phyloP scores from a whole-genome alignment of 805 yeast genomes.

The Kazachstania taianensis region DNA sequence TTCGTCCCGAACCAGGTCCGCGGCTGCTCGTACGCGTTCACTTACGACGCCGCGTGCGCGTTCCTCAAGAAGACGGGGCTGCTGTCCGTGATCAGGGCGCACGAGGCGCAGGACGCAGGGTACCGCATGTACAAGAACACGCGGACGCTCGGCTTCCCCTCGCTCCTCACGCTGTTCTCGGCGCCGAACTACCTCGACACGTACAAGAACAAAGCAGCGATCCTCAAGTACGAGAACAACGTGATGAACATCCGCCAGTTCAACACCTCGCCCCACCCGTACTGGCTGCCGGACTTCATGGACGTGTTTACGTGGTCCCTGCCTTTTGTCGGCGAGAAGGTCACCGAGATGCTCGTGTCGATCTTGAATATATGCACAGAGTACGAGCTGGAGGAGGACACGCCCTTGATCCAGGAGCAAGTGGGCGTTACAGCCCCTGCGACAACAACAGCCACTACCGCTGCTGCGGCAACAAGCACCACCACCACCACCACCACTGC shows the following conservation, averaged over 20 bases:
- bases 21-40: slow-evolving; percentile 87
- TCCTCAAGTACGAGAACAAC: slow-evolving; percentile 79
- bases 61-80: slow-evolving; percentile 72
- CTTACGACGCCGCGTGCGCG: slow-evolving; percentile 71
- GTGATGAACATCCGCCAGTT: slow-evolving; percentile 94
- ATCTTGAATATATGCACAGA: slow-evolving; percentile 90
- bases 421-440: slow-evolving; percentile 1
- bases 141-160: slow-evolving; percentile 76
- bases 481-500: background rate
- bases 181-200: slow-evolving; percentile 93
- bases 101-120: slow-evolving; percentile 97
- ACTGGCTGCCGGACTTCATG: slow-evolving; percentile 94
- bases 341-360: slow-evolving; percentile 84
- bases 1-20: slow-evolving; percentile 65
- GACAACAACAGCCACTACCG: slow-evolving; percentile 2
- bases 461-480: background rate
- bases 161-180: slow-evolving; percentile 80
- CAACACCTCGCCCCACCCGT: slow-evolving; percentile 88
- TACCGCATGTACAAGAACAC: slow-evolving; percentile 89
- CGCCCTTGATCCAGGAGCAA: slow-evolving; percentile 37
- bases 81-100: slow-evolving; percentile 84
- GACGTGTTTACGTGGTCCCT: slow-evolving; percentile 96
- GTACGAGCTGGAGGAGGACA: slow-evolving; percentile 79
- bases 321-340: slow-evolving; percentile 94
- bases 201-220: slow-evolving; percentile 92